Conservation (phyloP, 352 stramenopile genomes). For the Phytopythium sindhum region DNA sequence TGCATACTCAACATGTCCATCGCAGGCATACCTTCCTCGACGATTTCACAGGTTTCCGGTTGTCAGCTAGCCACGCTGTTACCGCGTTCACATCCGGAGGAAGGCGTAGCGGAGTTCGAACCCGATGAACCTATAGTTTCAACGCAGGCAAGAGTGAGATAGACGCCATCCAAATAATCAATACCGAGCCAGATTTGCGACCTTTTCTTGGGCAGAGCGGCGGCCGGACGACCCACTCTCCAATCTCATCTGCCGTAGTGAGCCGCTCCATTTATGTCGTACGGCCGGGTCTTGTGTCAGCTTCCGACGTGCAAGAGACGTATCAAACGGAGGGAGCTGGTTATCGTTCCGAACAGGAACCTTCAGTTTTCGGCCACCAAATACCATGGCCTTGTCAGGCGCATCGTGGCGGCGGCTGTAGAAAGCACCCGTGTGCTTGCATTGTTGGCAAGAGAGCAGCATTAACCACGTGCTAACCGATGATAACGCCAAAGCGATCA, state of each 20-base stretch:
- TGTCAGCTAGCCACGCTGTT: conserved; percentile 27
- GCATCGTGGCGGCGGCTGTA: conserved; percentile 62
- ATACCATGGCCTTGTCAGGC: conserved; percentile 67
- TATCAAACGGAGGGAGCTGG: conserved; percentile 50
- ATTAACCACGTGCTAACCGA: not conserved
- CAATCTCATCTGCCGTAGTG: not conserved
- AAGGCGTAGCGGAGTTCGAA: conserved; percentile 36
- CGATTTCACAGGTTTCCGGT: conserved; percentile 4
- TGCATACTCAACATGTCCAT: not conserved
- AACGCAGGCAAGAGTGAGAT: not conserved
- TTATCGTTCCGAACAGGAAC: conserved; percentile 37
- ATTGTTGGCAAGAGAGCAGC: not conserved
- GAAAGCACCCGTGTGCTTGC: conserved; percentile 46
- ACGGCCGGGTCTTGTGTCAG: conserved; percentile 8
- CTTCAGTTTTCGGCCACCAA: conserved; percentile 67
- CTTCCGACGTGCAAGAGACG: conserved; percentile 13
- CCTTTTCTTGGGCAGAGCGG: not conserved
- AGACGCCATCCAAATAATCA: not conserved
- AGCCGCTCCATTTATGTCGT: not conserved
- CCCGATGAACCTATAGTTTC: conserved; percentile 20
- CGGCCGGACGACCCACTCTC: not conserved
- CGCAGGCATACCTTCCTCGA: conserved; percentile 19
- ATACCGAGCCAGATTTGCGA: not conserved
- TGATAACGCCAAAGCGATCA: not conserved
- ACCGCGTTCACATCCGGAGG: conserved; percentile 31